A percentile compares a stretch with the other conserved stretches of the same genome.
Conservation (phyloP, 2,329 filamentous ascomycete genomes). For the Cordyceps cicadae region DNA sequence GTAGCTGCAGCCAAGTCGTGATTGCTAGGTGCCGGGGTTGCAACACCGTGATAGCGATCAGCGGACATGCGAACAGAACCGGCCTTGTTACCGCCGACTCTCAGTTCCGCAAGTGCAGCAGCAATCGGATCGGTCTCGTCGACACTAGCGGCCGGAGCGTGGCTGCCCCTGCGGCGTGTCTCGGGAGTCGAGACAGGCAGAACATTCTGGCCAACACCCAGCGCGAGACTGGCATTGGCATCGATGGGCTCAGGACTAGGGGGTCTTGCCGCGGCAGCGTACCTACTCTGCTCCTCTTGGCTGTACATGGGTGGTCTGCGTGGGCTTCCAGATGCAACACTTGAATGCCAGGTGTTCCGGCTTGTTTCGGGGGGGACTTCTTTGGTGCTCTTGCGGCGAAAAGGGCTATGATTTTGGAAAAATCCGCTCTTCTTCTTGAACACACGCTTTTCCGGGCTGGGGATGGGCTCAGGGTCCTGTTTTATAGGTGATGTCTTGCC, state of each 20-base stretch:
- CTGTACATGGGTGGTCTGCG: constrained; percentile 33
- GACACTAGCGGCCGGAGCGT: constrained; percentile 27
- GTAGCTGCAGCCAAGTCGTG: constrained; percentile 44
- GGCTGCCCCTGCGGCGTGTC: constrained; percentile 32
- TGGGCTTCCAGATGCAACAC: constrained; percentile 22
- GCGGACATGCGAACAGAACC: constrained; percentile 80
- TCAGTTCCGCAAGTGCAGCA: constrained; percentile 83
- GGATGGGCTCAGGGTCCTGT: constrained; percentile 39
- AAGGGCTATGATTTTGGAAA: constrained; percentile 88
- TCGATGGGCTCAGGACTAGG: constrained; percentile 79
- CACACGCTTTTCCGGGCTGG: constrained; percentile 56
- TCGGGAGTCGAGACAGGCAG: constrained; percentile 84
- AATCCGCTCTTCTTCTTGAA: constrained; percentile 72
- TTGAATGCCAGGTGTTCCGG: constrained; percentile 53
- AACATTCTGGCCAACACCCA: constrained; percentile 93
- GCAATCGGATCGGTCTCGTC: constrained; percentile 83
- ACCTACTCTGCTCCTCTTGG: constrained; percentile 23
- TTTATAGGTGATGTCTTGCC: constrained; percentile 69
- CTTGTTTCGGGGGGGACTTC: constrained; percentile 42
- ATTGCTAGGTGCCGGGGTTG: constrained; percentile 61
- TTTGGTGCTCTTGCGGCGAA: constrained; percentile 84
- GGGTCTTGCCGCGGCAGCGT: constrained; percentile 29
- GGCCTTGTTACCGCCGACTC: constrained; percentile 70
- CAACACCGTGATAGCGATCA: constrained; percentile 88
- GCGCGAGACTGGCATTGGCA: constrained; percentile 81